Evolutionary conservation across 2,329 filamentous ascomycete species (phyloP).

Genomic region (Talaromyces sp.): DNA sequence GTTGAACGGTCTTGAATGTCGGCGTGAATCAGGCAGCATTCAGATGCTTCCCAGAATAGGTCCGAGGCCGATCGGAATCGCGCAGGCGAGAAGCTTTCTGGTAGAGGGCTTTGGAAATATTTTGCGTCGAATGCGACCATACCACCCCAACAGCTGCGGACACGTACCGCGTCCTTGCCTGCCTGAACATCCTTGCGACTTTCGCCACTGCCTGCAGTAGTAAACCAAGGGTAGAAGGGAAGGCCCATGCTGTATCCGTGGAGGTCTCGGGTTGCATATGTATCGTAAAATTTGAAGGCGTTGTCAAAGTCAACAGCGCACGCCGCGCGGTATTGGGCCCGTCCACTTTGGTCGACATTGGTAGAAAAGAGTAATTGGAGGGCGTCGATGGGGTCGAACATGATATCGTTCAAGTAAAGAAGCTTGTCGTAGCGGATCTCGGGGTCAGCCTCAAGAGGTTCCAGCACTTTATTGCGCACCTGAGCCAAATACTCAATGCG

Average conservation of each 20-base stretch:
- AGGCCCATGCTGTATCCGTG: slow-evolving; percentile 70
- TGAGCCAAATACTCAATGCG: slow-evolving; percentile 74
- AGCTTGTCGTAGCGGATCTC: slow-evolving; percentile 57
- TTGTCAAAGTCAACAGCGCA: slow-evolving; percentile 77
- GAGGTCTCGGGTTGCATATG: slow-evolving; percentile 71
- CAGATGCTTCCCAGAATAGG: slow-evolving; percentile 64
- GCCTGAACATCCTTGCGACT: slow-evolving; percentile 65
- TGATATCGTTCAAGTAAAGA: slow-evolving; percentile 68
- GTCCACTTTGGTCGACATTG: slow-evolving; percentile 56
- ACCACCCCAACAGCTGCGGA: slow-evolving; percentile 76
- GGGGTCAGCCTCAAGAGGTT: slow-evolving; percentile 59
- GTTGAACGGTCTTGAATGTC: slow-evolving; percentile 46
- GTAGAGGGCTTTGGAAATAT: slow-evolving; percentile 44
- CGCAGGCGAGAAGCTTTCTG: slow-evolving; percentile 41
- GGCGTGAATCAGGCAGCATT: slow-evolving; percentile 64
- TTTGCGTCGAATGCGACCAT: slow-evolving; percentile 61
- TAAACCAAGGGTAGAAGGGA: slow-evolving; percentile 75
- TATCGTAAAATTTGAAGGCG: slow-evolving; percentile 76
- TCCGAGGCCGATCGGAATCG: slow-evolving; percentile 63
- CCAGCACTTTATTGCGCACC: slow-evolving; percentile 70
- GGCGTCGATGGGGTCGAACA: slow-evolving; percentile 62
- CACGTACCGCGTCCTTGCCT: slow-evolving; percentile 63
- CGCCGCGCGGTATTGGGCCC: slow-evolving; percentile 65
- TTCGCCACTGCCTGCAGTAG: slow-evolving; percentile 51
- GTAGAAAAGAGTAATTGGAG: slow-evolving; percentile 65